These are phyloP conservation scores for Straminergon stramineum DNA, from an alignment of 225 moss, liverwort and hornwort species.

Conservation along the genomic window DNA sequence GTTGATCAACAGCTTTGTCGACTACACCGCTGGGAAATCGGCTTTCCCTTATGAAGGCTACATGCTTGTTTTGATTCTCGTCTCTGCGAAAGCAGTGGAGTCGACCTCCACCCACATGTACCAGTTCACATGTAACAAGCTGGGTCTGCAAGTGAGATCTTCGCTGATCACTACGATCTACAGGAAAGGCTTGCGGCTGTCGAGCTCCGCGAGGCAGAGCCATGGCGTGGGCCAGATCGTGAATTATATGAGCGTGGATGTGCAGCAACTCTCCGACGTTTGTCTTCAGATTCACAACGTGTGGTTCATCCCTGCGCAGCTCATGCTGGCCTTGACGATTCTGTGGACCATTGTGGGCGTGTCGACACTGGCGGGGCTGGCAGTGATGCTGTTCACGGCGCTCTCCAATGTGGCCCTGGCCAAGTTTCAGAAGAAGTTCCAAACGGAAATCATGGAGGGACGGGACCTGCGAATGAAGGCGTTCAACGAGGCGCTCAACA, in stretches of 20 bases:
- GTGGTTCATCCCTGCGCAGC: constrained; percentile 70
- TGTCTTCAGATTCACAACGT: constrained; percentile 66
- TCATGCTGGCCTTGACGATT: constrained; percentile 36
- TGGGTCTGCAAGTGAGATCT: constrained; percentile 79
- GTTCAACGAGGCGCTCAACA: constrained; percentile 70
- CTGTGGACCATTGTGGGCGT: constrained; percentile 41
- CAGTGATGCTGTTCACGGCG: constrained; percentile 22
- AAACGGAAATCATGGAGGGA: constrained; percentile 45
- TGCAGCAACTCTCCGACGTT: constrained; percentile 59
- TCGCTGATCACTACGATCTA: constrained; percentile 65
- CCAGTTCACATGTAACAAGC: constrained; percentile 61
- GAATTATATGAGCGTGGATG: constrained; percentile 94
- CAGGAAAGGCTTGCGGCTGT: constrained; percentile 77
- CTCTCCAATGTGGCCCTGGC: constrained; percentile 12
- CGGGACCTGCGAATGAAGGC: constrained; percentile 65
- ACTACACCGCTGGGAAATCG: constrained; percentile 34
- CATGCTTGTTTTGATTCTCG: constrained; percentile 45
- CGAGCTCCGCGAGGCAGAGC: constrained; percentile 66
- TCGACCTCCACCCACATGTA: constrained; percentile 40
- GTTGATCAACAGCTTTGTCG: constrained; percentile 69
- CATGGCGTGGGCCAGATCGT: constrained; percentile 88
- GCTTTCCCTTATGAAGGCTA: constrained; percentile 61
- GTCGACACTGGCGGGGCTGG: constrained; percentile 50
- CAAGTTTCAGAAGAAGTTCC: constrained; percentile 21
- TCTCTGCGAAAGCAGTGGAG: constrained; percentile 43